Base-by-base conservation (phyloP, 1,139 yeast genomes). In the Protomyces arabidopsidicola region DNA sequence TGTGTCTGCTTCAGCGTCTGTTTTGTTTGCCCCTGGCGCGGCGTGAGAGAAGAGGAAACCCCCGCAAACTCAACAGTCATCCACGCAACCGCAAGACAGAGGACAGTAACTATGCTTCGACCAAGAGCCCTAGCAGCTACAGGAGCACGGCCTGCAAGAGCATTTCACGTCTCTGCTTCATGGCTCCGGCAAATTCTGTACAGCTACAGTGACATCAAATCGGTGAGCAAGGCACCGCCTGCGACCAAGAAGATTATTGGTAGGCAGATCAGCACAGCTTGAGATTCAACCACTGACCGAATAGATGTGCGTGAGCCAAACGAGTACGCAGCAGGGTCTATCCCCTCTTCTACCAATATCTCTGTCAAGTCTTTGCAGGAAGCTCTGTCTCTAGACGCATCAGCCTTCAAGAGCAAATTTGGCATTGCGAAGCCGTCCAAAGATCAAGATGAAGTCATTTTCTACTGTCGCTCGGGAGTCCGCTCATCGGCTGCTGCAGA, bases 311-410 rank as follows among this genome's bases (percentile, higher is more conserved):
- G 98, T 73, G 98, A 93, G 76, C 97, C 97, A 2, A 80, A 79
- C 60, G 98, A 93, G 76, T 88, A 74, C 73, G 84, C 70, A 22
- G 65, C 65, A 42, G 83, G 82, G 34, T 90, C 90, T 73, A 87
- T 93, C 70, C 97, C 97, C 35, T 82, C 84, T 35, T 86, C 98
- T 14, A 76, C 90, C 68, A 93, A 93, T 73, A 82, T 93, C 66
- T 98, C 98, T 20, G 87, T 86, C 77, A 90, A 90, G 72, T 84
- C 95, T 6, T 83, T 91, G 16, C 98, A 98, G 0, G 96, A 96
- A n/a, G 98, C 98, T 0, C 80, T 93, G 68, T 90, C 88, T 63
- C 81, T 93, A 65, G 77, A 85, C 1, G 80, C 82, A 6, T 95
- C 88, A 63, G 96, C 89, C 69, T 93, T 95, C 72, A 81, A 83